phyloP scores from a whole-genome alignment of 441 rosid species.

The Populus trichocarpa region DNA sequence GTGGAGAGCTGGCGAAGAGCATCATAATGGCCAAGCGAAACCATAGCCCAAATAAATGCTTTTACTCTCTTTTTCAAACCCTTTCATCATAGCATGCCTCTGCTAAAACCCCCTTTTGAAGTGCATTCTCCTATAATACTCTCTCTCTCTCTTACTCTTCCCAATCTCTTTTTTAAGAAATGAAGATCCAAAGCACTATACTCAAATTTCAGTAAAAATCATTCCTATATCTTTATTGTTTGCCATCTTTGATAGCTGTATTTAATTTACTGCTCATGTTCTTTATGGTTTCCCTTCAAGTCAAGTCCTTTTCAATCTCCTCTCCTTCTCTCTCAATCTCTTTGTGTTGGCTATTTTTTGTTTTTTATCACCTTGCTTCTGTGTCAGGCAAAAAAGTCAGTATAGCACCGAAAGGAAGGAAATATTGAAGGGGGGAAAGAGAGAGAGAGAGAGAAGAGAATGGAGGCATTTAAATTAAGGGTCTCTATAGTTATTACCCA shows the following conservation, averaged over 20 bases:
- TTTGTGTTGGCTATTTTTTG: constrained; percentile 7
- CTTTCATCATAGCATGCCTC: constrained; percentile 14
- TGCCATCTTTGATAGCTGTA: constrained; percentile 26
- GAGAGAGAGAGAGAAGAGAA: not conserved
- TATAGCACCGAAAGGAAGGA: constrained; percentile 38
- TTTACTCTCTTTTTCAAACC: constrained; percentile 12
- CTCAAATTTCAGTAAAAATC: not conserved
- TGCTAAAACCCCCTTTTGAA: not conserved
- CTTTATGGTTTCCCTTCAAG: constrained; percentile 48
- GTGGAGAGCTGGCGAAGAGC: not conserved
- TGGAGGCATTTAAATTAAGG: not conserved
- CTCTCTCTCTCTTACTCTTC: not conserved
- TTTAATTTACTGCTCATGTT: constrained; percentile 18
- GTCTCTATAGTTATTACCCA: constrained; percentile 29
- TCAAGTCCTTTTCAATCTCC: constrained; percentile 48
- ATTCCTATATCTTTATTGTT: constrained; percentile 25
- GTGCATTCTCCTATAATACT: constrained; percentile 1
- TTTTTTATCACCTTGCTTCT: constrained; percentile 24
- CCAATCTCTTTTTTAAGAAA: constrained; percentile 6
- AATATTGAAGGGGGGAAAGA: not conserved
- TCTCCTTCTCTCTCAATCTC: constrained; percentile 20
- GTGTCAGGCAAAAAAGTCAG: constrained; percentile 42
- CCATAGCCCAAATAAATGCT: not conserved
- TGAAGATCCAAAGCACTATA: constrained; percentile 26
- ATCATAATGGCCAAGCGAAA: not conserved